Conservation (phyloP, 495 filamentous ascomycete species). For the Neurospora sp. region DNA sequence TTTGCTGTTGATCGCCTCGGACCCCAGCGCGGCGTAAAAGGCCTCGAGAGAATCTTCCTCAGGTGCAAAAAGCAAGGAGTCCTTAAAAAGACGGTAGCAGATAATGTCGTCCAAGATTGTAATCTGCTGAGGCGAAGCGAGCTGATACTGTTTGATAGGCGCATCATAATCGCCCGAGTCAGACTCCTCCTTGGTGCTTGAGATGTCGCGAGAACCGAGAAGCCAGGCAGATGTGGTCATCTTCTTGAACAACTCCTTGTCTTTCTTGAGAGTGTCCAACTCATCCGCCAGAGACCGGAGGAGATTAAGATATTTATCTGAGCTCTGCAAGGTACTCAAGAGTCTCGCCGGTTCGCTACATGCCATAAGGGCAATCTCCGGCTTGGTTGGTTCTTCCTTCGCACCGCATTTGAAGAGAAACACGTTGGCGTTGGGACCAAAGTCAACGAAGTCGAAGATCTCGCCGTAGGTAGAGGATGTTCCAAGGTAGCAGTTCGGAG, state of each 20-base stretch:
- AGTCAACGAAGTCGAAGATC: slow-evolving; percentile 95
- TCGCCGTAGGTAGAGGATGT: slow-evolving; percentile 65
- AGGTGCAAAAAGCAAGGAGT: slow-evolving; percentile 69
- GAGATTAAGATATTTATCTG: slow-evolving; percentile 77
- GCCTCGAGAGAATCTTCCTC: slow-evolving; percentile 78
- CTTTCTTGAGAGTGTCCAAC: slow-evolving; percentile 55
- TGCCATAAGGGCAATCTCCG: slow-evolving; percentile 70
- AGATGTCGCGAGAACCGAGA: slow-evolving; percentile 66
- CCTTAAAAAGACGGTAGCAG: slow-evolving; percentile 74
- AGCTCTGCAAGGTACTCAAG: slow-evolving; percentile 63
- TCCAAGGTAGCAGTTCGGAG: slow-evolving; percentile 66
- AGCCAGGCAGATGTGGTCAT: slow-evolving; percentile 72
- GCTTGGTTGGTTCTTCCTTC: slow-evolving; percentile 77
- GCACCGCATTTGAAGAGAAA: slow-evolving; percentile 83
- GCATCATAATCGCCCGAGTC: slow-evolving; percentile 15
- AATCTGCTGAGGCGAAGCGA: slow-evolving; percentile 58
- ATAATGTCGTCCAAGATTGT: slow-evolving; percentile 81
- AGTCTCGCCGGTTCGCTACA: slow-evolving; percentile 70
- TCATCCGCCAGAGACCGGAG: slow-evolving; percentile 68
- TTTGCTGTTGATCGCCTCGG: slow-evolving; percentile 44
- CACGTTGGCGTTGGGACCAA: slow-evolving; percentile 73
- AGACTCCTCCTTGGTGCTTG: slow-evolving; percentile 53
- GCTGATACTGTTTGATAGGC: slow-evolving; percentile 64
- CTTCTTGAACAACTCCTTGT: slow-evolving; percentile 63
- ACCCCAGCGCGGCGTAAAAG: slow-evolving; percentile 65